Percentiles rank a stretch among this genome's conserved stretches.
Evolutionary conservation across 352 stramenopile species (phyloP).

Genomic region (Phytopythium helicoides): DNA sequence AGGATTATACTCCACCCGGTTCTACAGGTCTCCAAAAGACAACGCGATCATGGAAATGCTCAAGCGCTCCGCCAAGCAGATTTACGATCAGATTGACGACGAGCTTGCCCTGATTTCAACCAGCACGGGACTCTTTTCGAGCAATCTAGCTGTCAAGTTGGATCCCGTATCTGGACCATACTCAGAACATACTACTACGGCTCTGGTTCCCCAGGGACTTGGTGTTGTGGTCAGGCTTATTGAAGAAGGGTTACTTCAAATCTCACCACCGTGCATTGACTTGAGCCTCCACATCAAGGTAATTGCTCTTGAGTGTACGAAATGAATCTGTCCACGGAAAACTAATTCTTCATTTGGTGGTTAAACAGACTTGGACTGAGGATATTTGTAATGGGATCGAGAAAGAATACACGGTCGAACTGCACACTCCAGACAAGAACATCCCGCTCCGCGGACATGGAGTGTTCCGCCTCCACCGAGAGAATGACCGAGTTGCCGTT

Average conservation of each 20-base stretch:
- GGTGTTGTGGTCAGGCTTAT: not conserved
- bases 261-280: conserved; percentile 1
- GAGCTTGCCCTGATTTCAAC: not conserved
- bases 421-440: not conserved
- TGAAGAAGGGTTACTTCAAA: not conserved
- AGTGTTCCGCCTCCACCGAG: conserved; percentile 1
- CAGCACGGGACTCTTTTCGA: not conserved
- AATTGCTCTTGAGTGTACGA: not conserved
- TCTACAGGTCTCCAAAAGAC: not conserved
- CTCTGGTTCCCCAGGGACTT: not conserved
- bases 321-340: not conserved
- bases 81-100: not conserved
- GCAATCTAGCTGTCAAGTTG: conserved; percentile 1
- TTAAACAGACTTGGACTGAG: not conserved
- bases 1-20: not conserved
- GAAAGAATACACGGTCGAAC: conserved; percentile 1
- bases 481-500: not conserved
- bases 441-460: not conserved
- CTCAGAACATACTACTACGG: conserved; percentile 2
- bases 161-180: conserved; percentile 1
- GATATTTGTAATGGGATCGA: not conserved
- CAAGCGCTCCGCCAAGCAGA: not conserved
- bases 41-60: not conserved
- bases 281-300: not conserved
- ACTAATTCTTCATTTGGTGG: not conserved